Base-by-base conservation (phyloP, 2,329 filamentous ascomycete species). In the Lachnellula willkommii region DNA sequence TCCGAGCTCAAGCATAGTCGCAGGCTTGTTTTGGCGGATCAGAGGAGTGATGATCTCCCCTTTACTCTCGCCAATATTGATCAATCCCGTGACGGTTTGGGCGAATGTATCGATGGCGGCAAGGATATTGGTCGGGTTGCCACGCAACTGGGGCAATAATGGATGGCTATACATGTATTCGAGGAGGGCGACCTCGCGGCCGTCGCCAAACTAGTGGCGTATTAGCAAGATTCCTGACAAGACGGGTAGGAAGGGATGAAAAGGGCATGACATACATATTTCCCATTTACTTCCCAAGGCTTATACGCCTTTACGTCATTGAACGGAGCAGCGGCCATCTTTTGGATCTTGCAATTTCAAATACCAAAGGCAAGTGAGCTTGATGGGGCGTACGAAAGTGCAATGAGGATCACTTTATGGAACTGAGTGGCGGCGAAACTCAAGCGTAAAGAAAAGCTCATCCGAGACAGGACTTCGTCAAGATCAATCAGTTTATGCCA, bases 61-160 rank as follows among this genome's bases (percentile, higher is more conserved):
- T 72, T 93, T 93, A 66, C 83, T 77, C 61, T 83, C 77, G 43
- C 88, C 88, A 2, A 92, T 81, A 60, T 90, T 92, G 84, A 92
- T 92, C 53, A 92, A 78, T 17, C 37, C 37, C 7, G 37, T n/a
- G 12, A 39, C 37, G 7, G 37, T 39, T 17, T 39, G 37, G 37
- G 37, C 37, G 69, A 79, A 92, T 53, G 86, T 80, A 65, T 91
- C 87, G 68, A 92, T 89, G 32, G 81, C 81, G 15, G 78, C 76
- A 0, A 91, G 75, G 2, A 92, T 79, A 52, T 77, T 78, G 15
- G 78, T 67, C 0, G 88, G 87, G 22, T 81, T 83, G 20, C 80
- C 82, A 48, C 84, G 77, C 58, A 90, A 78, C 51, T 82, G 73
- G 3, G 85, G 79, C 28, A 89, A 71, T 56, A 85, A 75, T 1